Percentiles rank a stretch among this genome's conserved stretches.
Evolutionary conservation across 495 filamentous ascomycete species (phyloP).

Genomic region (Ramalina intermedia): DNA sequence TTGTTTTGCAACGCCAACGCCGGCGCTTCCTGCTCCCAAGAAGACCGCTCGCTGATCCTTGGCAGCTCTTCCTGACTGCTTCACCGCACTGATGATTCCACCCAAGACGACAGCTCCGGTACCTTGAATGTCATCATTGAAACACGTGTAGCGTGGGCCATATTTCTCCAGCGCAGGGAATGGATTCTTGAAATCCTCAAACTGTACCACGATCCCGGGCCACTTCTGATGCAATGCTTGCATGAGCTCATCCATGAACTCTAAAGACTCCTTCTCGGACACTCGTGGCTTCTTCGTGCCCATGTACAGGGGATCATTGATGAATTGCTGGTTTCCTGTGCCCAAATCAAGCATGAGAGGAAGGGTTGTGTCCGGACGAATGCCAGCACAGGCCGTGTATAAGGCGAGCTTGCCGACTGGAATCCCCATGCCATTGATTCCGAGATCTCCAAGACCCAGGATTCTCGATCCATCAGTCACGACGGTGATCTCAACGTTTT

Average conservation of each 20-base stretch:
- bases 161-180: slow-evolving; percentile 90
- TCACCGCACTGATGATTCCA: slow-evolving; percentile 90
- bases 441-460: slow-evolving; percentile 87
- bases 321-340: slow-evolving; percentile 75
- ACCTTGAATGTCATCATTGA: slow-evolving; percentile 98
- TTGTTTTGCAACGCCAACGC: slow-evolving; percentile 94
- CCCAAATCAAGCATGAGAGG: slow-evolving; percentile 86
- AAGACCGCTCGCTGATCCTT: slow-evolving; percentile 91
- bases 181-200: slow-evolving; percentile 97
- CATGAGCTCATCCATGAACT: slow-evolving; percentile 98
- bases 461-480: slow-evolving; percentile 96
- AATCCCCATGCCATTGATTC: slow-evolving; percentile 96
- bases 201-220: slow-evolving; percentile 91
- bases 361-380: slow-evolving; percentile 80
- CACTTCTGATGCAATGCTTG: slow-evolving; percentile 71
- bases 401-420: slow-evolving; percentile 88
- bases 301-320: slow-evolving; percentile 88
- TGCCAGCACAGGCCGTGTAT: slow-evolving; percentile 88
- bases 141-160: slow-evolving; percentile 74
- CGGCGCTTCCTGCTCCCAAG: slow-evolving; percentile 87
- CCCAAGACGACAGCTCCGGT: slow-evolving; percentile 91
- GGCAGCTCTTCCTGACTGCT: slow-evolving; percentile 68
- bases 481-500: slow-evolving; percentile 83
- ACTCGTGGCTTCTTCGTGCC: slow-evolving; percentile 75
- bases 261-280: slow-evolving; percentile 64